Conservation (phyloP, 2,329 filamentous ascomycete species). For the Cordyceps farinosa region DNA sequence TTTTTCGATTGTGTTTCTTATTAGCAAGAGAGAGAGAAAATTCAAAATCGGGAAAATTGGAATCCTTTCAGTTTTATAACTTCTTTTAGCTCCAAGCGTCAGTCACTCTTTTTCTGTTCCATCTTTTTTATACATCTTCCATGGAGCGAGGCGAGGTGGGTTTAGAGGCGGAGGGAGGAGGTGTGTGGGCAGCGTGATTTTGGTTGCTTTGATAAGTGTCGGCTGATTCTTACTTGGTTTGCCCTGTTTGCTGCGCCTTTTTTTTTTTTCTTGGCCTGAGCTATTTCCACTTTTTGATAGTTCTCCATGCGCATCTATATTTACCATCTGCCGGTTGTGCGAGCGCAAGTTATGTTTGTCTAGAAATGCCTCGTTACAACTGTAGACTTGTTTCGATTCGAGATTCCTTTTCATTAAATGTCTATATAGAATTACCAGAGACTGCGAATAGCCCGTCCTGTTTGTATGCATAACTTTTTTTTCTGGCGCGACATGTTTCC, state of each 20-base stretch:
- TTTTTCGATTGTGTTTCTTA: constrained; percentile 12
- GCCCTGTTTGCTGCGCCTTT: neutral
- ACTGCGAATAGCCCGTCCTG: neutral
- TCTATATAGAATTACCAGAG: constrained; percentile 12
- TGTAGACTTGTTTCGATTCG: neutral
- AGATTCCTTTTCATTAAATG: constrained; percentile 12
- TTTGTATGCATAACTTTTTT: constrained; percentile 3
- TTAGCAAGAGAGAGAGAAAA: neutral
- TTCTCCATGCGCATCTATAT: neutral
- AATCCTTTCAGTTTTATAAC: neutral
- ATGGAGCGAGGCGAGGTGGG: neutral
- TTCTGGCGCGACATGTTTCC: neutral
- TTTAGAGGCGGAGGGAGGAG: neutral
- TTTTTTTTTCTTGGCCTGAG: neutral
- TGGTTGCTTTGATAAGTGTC: neutral
- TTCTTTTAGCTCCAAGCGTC: neutral
- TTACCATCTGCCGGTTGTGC: neutral
- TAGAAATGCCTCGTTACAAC: neutral
- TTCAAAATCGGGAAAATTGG: neutral
- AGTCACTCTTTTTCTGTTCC: neutral
- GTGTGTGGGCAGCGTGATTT: neutral
- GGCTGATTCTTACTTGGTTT: neutral
- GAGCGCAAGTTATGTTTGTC: neutral
- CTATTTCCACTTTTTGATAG: neutral
- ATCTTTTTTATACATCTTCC: neutral